A percentile compares a stretch with the other conserved stretches of the same genome.
Conservation (phyloP, 176 grass and related monocot species). For the Avena sativa region DNA sequence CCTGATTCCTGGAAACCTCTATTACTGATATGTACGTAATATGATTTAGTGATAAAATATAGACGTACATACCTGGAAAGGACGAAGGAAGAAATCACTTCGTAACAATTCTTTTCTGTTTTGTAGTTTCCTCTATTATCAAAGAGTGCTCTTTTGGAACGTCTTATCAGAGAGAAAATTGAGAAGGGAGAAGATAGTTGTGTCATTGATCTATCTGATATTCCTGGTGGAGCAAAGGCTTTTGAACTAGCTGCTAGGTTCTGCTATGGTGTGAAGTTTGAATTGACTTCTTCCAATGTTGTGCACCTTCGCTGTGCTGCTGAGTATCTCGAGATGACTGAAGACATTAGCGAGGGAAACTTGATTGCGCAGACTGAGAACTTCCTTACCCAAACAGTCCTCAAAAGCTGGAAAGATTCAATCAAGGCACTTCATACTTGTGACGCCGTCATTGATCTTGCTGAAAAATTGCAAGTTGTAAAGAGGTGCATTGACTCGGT, state of each 20-base stretch:
- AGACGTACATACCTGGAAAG: slow-evolving; percentile 13
- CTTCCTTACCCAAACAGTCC: slow-evolving; percentile 75
- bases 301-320: slow-evolving; percentile 71
- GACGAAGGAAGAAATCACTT: neutral
- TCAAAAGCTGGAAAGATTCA: slow-evolving; percentile 83
- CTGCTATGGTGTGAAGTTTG: slow-evolving; percentile 87
- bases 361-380: slow-evolving; percentile 71
- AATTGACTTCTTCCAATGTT: slow-evolving; percentile 85
- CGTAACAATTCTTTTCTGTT: slow-evolving; percentile 15
- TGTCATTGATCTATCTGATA: slow-evolving; percentile 61
- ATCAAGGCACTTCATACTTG: slow-evolving; percentile 82
- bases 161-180: slow-evolving; percentile 64
- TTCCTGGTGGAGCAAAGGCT: slow-evolving; percentile 68
- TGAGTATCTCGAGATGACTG: slow-evolving; percentile 83
- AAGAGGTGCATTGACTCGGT: slow-evolving; percentile 73
- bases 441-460: slow-evolving; percentile 65
- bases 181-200: slow-evolving; percentile 61
- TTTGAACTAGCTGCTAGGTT: slow-evolving; percentile 88
- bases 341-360: slow-evolving; percentile 83
- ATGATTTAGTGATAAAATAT: slow-evolving; percentile 3
- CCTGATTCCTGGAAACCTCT: slow-evolving; percentile 17
- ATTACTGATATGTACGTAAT: slow-evolving; percentile 13
- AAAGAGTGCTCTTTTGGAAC: slow-evolving; percentile 87
- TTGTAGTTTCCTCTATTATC: slow-evolving; percentile 93
- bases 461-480: slow-evolving; percentile 80